Conservation (phyloP, 1,284 basidiomycete species). For the Rhodotorula sp. region DNA sequence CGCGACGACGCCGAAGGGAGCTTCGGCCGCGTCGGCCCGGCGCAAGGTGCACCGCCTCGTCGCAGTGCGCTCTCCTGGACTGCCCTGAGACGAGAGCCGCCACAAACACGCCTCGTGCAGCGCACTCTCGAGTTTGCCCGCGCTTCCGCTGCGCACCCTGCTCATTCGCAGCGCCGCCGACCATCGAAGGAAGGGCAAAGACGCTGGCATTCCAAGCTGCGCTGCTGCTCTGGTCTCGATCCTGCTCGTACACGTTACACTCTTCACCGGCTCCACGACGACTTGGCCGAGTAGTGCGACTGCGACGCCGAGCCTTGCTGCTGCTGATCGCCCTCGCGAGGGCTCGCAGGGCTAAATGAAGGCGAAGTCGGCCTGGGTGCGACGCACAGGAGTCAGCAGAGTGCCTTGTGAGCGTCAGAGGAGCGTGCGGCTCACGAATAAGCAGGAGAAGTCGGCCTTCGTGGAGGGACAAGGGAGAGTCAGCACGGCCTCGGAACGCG, state of each 20-base stretch:
- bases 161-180: too few relatives aligned
- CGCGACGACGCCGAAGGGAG: too few relatives aligned
- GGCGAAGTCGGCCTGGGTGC: neutral
- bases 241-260: neutral
- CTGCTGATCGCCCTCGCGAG: conserved; percentile 50
- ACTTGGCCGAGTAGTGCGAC: conserved; percentile 13
- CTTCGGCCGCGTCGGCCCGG: too few relatives aligned
- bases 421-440: conserved; percentile 67
- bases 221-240: neutral
- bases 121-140: too few relatives aligned
- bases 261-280: conserved; percentile 27
- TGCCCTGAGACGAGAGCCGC: too few relatives aligned
- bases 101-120: too few relatives aligned
- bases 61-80: too few relatives aligned
- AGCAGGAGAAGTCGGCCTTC: conserved; percentile 46
- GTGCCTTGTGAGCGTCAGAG: conserved; percentile 7
- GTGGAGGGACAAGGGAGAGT: neutral
- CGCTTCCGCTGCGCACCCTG: too few relatives aligned
- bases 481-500: too few relatives aligned
- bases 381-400: conserved; percentile 53
- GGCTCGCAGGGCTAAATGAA: neutral
- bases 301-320: neutral
- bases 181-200: too few relatives aligned
- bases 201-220: too few relatives aligned
- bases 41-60: too few relatives aligned